Percentiles rank a stretch among this genome's conserved stretches.
Evolutionary conservation across 2,329 filamentous ascomycete species (phyloP).

Genomic region (Fusarium algeriense): DNA sequence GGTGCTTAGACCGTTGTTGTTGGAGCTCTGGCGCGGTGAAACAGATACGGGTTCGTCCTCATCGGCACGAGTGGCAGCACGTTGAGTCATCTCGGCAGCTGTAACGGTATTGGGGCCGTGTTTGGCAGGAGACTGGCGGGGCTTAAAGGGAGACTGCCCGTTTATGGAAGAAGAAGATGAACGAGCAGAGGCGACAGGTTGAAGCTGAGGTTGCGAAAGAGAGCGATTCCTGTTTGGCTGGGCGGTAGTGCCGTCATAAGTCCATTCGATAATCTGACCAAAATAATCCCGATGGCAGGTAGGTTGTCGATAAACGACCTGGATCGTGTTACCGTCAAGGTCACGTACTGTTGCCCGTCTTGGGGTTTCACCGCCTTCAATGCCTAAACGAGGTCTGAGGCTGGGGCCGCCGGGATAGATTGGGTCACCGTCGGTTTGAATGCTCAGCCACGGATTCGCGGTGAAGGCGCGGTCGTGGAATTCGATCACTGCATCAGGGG

Average conservation of each 20-base stretch:
- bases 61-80: constrained; percentile 35
- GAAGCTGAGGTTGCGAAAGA: constrained; percentile 41
- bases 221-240: constrained; percentile 36
- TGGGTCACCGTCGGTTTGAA: constrained; percentile 46
- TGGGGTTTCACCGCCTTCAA: constrained; percentile 45
- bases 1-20: constrained; percentile 61
- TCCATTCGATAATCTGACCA: constrained; percentile 63
- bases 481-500: constrained; percentile 72
- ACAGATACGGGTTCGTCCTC: constrained; percentile 39
- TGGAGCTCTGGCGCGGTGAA: constrained; percentile 53
- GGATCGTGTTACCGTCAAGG: constrained; percentile 86
- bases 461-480: constrained; percentile 79
- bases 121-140: constrained; percentile 36
- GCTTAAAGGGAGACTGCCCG: constrained; percentile 36
- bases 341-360: constrained; percentile 73
- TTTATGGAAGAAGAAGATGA: constrained; percentile 43
- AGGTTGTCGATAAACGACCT: constrained; percentile 71
- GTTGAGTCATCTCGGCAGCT: constrained; percentile 43
- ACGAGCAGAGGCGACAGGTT: constrained; percentile 33
- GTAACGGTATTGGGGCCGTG: constrained; percentile 39
- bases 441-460: constrained; percentile 66
- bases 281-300: constrained; percentile 52
- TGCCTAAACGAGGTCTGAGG: constrained; percentile 51
- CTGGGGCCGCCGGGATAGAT: constrained; percentile 32
- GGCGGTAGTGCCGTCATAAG: constrained; percentile 57